Conservation (phyloP, 2,329 filamentous ascomycete species). For the Pseudocercospora macadamiae region DNA sequence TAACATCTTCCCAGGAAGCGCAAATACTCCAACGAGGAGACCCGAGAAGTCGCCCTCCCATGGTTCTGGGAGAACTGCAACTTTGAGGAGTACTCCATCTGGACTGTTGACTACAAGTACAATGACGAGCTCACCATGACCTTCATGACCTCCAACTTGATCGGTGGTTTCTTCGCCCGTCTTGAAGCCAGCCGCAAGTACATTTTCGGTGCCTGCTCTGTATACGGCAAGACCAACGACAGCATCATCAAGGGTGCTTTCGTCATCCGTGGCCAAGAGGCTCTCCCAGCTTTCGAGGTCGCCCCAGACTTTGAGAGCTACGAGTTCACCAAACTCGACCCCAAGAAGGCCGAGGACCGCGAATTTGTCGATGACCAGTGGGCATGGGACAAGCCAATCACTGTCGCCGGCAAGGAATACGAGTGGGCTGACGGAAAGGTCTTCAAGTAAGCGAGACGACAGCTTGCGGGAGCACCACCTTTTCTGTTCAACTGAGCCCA, state of each 20-base stretch:
- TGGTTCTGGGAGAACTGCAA: constrained; percentile 99
- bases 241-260: constrained; percentile 92
- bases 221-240: constrained; percentile 87
- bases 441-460: constrained; percentile 74
- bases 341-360: constrained; percentile 78
- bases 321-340: constrained; percentile 94
- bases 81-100: constrained; percentile 93
- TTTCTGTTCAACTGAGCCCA: background rate
- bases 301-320: constrained; percentile 98
- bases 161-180: constrained; percentile 95
- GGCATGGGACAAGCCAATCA: constrained; percentile 86
- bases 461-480: constrained; percentile 5
- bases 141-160: constrained; percentile 99
- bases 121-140: constrained; percentile 94
- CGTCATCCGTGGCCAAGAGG: constrained; percentile 89
- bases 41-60: constrained; percentile 77
- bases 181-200: constrained; percentile 98
- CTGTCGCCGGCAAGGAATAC: constrained; percentile 84
- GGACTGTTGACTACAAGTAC: constrained; percentile 97
- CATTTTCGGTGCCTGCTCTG: constrained; percentile 87
- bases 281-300: constrained; percentile 85
- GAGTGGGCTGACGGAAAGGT: constrained; percentile 91
- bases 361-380: constrained; percentile 85
- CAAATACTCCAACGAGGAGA: constrained; percentile 96
- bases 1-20: constrained; percentile 64